Percentiles rank a stretch among this genome's conserved stretches.
Conservation (phyloP, 2,329 filamentous ascomycete species). For the Rugonectria rugulosa region DNA sequence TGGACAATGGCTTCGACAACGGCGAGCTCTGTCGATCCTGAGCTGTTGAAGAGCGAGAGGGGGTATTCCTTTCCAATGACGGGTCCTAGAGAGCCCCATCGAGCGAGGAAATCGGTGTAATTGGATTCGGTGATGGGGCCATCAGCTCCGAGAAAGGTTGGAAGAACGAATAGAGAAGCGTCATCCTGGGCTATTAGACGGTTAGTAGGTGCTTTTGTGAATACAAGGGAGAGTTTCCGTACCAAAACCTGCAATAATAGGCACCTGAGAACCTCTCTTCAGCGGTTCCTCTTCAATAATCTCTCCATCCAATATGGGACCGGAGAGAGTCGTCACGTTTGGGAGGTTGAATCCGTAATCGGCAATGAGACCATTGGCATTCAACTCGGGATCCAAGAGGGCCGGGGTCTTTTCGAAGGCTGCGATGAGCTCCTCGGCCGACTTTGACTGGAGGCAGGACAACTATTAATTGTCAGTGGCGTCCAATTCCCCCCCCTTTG, state of each 20-base stretch:
- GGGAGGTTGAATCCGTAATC: constrained; percentile 22
- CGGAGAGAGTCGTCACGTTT: constrained; percentile 16
- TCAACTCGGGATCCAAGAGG: constrained; percentile 2
- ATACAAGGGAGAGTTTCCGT: neutral
- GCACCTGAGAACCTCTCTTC: constrained; percentile 20
- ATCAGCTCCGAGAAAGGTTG: neutral
- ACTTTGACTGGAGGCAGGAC: constrained; percentile 17
- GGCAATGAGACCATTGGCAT: neutral
- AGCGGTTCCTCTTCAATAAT: constrained; percentile 21
- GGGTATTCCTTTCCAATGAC: constrained; percentile 22
- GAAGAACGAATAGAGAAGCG: constrained; percentile 21
- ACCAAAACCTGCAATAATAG: constrained; percentile 21
- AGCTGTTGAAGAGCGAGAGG: constrained; percentile 23
- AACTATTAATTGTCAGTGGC: neutral
- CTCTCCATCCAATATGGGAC: constrained; percentile 14
- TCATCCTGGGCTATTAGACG: constrained; percentile 14
- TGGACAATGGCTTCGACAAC: constrained; percentile 21
- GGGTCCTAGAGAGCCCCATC: constrained; percentile 16
- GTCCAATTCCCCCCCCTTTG: neutral
- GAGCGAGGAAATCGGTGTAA: constrained; percentile 21
- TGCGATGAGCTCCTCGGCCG: constrained; percentile 9
- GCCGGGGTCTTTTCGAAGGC: constrained; percentile 12
- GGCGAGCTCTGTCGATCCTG: constrained; percentile 11
- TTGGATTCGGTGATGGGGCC: constrained; percentile 17
- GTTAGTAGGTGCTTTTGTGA: neutral